Base-by-base conservation (phyloP, 2,329 filamentous ascomycete species). In the Ophiobolus disseminans region DNA sequence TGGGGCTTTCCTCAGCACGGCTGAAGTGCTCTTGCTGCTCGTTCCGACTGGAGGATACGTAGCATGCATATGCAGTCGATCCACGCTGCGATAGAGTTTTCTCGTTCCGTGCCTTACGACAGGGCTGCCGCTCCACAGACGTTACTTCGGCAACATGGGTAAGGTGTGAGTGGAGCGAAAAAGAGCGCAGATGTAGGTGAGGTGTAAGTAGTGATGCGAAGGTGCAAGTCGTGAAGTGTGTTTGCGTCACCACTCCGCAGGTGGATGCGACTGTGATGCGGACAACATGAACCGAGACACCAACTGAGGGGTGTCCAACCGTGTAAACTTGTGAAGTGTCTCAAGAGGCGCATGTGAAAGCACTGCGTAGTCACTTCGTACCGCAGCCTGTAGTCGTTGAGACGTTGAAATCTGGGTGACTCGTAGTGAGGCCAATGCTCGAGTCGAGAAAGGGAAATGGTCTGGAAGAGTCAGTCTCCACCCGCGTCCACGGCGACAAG, bases 11-110 rank as follows among this genome's bases (percentile, higher is more conserved):
- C 45, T 53, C 34, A 43, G 21, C 35, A 50, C 22, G 44, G 50
- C 39, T 40, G 39, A 46, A 32, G 36, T 51, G 26, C 46, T 46
- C 35, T 25, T 17, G 19, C 31, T 48, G 40, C 34, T 51, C 42
- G 36, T 22, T 40, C 30, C 49, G 47, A 57, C 35, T 58, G 57
- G 61, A 38, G 48, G 57, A 49, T 58, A 61, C 60, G 59, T 50
- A 48, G 42, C 36, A 26, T 58, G 61, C 60, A 60, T 53, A 49
- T 48, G 48, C 44, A 37, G 49, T 41, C 45, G 31, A 35, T 41
- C 53, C 54, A 64, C 54, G 55, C 55, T 60, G 51, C 56, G 56
- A 63, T 62, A 63, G 55, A 48, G 20, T 30, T 52, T 58, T 65
- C 60, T 58, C 61, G 49, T 55, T 41, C 55, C 55, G 57, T 50